These are phyloP conservation scores for Alternaria gansuensis DNA, from an alignment of 2,329 filamentous ascomycete genomes.

Conservation along the genomic window DNA sequence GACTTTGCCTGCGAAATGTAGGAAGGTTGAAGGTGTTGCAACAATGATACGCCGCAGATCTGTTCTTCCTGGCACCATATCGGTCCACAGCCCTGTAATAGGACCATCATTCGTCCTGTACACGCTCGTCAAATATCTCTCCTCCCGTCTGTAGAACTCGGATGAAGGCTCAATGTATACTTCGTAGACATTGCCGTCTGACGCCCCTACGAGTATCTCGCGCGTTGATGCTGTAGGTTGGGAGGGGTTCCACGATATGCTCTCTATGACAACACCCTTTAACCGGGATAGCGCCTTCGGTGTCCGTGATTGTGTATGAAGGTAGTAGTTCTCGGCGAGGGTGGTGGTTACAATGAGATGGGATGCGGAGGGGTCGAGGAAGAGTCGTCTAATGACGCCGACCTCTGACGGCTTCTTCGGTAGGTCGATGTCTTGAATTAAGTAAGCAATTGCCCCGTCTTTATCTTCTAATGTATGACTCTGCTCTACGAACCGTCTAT, in stretches of 20 bases:
- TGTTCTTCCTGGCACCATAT: constrained; percentile 71
- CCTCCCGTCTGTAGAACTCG: constrained; percentile 94
- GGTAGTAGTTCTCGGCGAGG: constrained; percentile 95
- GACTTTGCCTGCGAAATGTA: constrained; percentile 82
- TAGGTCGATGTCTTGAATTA: constrained; percentile 83
- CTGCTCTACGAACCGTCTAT: constrained; percentile 70
- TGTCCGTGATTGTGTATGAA: constrained; percentile 91
- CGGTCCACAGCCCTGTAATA: constrained; percentile 85
- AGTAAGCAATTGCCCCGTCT: constrained; percentile 22
- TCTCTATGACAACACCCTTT: constrained; percentile 87
- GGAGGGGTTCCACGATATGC: constrained; percentile 93
- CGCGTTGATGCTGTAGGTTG: constrained; percentile 91
- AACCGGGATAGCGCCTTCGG: constrained; percentile 82
- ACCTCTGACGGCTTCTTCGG: constrained; percentile 92
- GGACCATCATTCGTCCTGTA: constrained; percentile 84
- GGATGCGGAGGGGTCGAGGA: constrained; percentile 95
- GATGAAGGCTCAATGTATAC: constrained; percentile 92
- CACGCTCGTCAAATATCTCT: constrained; percentile 86
- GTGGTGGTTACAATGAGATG: constrained; percentile 92
- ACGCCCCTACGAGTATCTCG: constrained; percentile 89
- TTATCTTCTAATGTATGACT: not conserved
- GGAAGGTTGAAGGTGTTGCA: constrained; percentile 77
- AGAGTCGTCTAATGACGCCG: constrained; percentile 93
- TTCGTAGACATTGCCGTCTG: constrained; percentile 96
- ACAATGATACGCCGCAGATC: constrained; percentile 82